Evolutionary conservation across 805 yeast genomes (phyloP).

Genomic region (Kuraishia piskuri): DNA sequence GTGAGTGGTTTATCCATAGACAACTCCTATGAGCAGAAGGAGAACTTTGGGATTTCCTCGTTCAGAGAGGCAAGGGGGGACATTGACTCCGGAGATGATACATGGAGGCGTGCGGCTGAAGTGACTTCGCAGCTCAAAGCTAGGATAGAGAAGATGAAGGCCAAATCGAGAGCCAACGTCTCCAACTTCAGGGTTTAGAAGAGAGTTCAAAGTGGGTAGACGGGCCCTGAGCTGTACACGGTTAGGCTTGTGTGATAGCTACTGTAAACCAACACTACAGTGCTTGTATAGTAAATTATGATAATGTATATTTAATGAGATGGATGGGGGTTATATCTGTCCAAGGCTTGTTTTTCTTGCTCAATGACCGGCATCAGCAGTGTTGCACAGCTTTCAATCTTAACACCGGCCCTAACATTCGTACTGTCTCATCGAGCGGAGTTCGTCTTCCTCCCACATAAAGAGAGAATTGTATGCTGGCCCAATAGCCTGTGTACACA

Average conservation of each 20-base stretch:
- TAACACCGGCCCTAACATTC: too few species aligned
- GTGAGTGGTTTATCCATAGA: constrained; percentile 25
- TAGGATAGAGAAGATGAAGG: constrained; percentile 84
- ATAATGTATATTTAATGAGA: background rate
- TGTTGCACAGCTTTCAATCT: too few species aligned
- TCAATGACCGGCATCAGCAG: too few species aligned
- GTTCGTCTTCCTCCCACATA: too few species aligned
- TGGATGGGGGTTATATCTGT: background rate
- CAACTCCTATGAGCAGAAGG: constrained; percentile 14
- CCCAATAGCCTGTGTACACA: too few species aligned
- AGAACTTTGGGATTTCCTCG: constrained; percentile 14
- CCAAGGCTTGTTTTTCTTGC: too few species aligned
- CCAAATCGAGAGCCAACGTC: constrained; percentile 25
- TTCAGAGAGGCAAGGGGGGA: constrained; percentile 12
- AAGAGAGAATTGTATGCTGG: too few species aligned
- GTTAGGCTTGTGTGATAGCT: too few species aligned
- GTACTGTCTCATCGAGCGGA: too few species aligned
- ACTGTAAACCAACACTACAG: background rate
- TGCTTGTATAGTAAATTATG: background rate
- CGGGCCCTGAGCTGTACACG: too few species aligned
- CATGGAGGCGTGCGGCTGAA: constrained; percentile 87
- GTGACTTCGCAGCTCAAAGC: constrained; percentile 82
- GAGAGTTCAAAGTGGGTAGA: too few species aligned
- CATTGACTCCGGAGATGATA: constrained; percentile 44
- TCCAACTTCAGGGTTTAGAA: constrained; percentile 5